phyloP scores from a whole-genome alignment of 2,329 filamentous ascomycete species.

The Penicillium concentricum region DNA sequence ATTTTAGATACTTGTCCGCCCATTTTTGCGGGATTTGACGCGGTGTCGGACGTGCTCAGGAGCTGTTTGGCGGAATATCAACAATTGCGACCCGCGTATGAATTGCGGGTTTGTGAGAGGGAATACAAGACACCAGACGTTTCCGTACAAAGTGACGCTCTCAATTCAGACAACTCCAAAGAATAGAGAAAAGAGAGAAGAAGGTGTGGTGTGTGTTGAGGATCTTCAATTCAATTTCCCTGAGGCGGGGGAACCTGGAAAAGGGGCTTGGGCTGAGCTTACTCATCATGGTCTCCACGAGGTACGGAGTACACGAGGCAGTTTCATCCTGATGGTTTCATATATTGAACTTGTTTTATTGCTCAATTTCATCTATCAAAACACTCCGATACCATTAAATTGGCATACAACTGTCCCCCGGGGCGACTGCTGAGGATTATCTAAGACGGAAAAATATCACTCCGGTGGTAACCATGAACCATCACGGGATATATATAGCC shows the following conservation, averaged over 20 bases:
- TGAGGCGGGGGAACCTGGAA: conserved; percentile 30
- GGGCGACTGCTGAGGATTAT: too few relatives aligned
- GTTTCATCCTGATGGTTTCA: conserved; percentile 12
- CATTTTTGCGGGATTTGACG: conserved; percentile 58
- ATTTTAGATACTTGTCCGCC: conserved; percentile 92
- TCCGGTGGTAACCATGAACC: neutral
- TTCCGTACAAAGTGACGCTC: neutral
- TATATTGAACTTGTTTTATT: neutral
- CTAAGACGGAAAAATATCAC: too few relatives aligned
- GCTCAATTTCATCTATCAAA: neutral
- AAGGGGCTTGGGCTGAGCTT: conserved; percentile 35
- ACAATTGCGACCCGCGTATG: conserved; percentile 4
- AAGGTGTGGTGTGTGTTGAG: conserved; percentile 5
- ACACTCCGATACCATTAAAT: neutral
- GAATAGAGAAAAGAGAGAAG: conserved; percentile 13
- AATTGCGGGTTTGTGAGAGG: neutral
- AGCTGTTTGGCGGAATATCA: conserved; percentile 5
- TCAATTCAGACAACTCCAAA: neutral
- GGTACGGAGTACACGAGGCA: neutral
- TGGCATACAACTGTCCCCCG: too few relatives aligned
- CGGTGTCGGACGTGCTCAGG: conserved; percentile 5
- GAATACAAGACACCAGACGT: neutral
- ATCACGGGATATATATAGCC: too few relatives aligned
- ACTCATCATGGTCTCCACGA: conserved; percentile 15
- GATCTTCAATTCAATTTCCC: conserved; percentile 11